Conservation (phyloP, 352 stramenopile genomes). For the Globisporangium iwayamae region DNA sequence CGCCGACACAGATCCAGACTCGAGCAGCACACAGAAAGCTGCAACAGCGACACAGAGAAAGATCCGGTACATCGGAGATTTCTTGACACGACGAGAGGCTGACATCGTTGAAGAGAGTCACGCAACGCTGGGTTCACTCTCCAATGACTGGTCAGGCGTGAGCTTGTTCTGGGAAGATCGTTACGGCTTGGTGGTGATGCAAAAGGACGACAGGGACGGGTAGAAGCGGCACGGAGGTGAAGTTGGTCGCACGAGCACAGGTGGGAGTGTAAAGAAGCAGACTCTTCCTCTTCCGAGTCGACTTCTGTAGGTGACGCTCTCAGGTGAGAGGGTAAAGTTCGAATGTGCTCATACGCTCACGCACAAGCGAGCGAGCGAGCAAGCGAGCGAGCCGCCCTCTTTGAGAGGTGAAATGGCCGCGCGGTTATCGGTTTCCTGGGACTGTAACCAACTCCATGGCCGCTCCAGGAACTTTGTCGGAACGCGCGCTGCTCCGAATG, state of each 20-base stretch:
- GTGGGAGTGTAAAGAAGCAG: conserved; percentile 12
- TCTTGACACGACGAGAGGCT: conserved; percentile 1
- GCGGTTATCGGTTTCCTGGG: neutral
- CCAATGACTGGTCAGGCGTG: neutral
- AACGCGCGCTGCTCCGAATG: conserved; percentile 8
- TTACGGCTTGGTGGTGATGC: neutral
- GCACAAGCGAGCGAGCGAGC: too few species aligned
- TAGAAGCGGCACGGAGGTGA: neutral
- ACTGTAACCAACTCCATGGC: neutral
- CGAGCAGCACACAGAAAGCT: neutral
- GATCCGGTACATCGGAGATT: neutral
- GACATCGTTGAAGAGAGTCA: neutral
- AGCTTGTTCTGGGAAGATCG: too few species aligned
- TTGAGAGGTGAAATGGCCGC: conserved; percentile 3
- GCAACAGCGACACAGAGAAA: neutral
- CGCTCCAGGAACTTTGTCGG: neutral
- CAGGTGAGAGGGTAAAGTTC: conserved; percentile 13
- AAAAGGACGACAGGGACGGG: neutral
- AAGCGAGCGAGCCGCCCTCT: neutral
- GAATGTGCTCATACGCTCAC: neutral
- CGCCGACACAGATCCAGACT: neutral
- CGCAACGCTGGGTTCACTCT: neutral
- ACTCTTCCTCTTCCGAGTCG: neutral
- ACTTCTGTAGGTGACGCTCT: conserved; percentile 14
- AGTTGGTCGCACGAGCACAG: too few species aligned